Evolutionary conservation across 2,329 filamentous ascomycete genomes (phyloP).

Genomic region (Calonectria pteridis): DNA sequence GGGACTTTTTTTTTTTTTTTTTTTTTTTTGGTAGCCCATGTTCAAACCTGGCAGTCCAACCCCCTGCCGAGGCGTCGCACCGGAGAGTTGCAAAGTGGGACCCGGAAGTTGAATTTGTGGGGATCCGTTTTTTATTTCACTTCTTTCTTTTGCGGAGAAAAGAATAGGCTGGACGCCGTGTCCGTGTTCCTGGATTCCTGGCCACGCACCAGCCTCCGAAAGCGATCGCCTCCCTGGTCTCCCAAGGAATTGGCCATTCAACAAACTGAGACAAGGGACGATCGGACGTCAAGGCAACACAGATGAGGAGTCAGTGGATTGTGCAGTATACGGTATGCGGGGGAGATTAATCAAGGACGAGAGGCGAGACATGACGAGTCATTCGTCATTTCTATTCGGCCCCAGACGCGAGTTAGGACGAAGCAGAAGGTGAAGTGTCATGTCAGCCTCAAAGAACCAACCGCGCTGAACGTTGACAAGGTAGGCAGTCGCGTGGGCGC

Average conservation of each 20-base stretch:
- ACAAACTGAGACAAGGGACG: not conserved
- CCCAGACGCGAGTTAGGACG: not conserved
- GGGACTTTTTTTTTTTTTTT: conserved; percentile 2
- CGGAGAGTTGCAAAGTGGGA: conserved; percentile 21
- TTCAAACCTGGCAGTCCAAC: conserved; percentile 5
- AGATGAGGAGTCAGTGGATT: not conserved
- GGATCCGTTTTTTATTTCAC: conserved; percentile 16
- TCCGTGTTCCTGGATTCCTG: conserved; percentile 34
- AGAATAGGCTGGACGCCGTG: conserved; percentile 30
- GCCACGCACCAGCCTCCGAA: conserved; percentile 5
- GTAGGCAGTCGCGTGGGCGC: conserved; percentile 10
- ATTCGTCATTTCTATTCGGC: conserved; percentile 12
- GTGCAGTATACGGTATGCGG: not conserved
- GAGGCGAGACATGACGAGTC: conserved; percentile 15
- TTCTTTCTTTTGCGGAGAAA: conserved; percentile 30
- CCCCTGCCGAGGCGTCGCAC: conserved; percentile 25
- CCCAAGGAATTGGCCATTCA: not conserved
- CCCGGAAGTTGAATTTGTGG: conserved; percentile 36
- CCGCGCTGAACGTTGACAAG: not conserved
- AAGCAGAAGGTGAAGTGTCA: not conserved
- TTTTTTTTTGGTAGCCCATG: conserved; percentile 13
- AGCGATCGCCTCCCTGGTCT: not conserved
- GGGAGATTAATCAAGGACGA: not conserved
- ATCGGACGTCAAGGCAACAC: not conserved
- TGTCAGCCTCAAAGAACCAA: not conserved